Evolutionary conservation across 345 rosid species (phyloP), one percentile per base, ranked within the genome.

Genomic region (Citrus maxima): DNA sequence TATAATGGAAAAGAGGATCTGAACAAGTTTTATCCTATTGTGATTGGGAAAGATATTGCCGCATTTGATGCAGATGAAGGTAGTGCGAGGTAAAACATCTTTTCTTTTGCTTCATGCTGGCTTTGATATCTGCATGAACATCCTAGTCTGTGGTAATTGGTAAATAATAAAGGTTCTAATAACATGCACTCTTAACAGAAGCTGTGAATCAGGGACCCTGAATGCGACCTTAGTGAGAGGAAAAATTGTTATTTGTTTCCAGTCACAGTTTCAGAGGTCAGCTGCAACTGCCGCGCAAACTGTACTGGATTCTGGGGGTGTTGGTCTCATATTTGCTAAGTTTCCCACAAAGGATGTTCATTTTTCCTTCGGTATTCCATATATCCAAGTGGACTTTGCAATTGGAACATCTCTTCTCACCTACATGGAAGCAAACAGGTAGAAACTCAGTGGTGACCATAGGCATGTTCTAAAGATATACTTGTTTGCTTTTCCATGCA

Each of bases 171-270:
- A 21, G 38, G 58, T 42, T 56, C 75, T 58, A 46, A 72, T 51
- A 22, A 16, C 21, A 6, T 62, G 19, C 75, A 4, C 58, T 51
- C 62, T 30, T 51, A 60, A 68, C 86, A 87, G 92, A 72, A 75
- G 84, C 56, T 89, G 89, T 64, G 89, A 83, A 55, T 37, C 67
- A 32, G 87, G 79, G 75, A 84, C 82, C 19, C 77, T 87, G 60
- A 84, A 89, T 77, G 77, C 85, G 10, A 82, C 87, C 72, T 77
- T 83, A 82, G 87, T 87, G 32, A 85, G 71, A 72, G 93, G 93
- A 66, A 89, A 88, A 74, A 83, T 88, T 68, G 72, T 88, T 59
- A 75, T 89, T 21, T 88, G 90, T 78, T 86, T 89, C 77, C 89
- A 88, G 77, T 83, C 93, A 21, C 78, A 75, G 64, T 80, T 84